Evolutionary conservation across 2,329 filamentous ascomycete genomes (phyloP).

Genomic region (Penicillium freii): DNA sequence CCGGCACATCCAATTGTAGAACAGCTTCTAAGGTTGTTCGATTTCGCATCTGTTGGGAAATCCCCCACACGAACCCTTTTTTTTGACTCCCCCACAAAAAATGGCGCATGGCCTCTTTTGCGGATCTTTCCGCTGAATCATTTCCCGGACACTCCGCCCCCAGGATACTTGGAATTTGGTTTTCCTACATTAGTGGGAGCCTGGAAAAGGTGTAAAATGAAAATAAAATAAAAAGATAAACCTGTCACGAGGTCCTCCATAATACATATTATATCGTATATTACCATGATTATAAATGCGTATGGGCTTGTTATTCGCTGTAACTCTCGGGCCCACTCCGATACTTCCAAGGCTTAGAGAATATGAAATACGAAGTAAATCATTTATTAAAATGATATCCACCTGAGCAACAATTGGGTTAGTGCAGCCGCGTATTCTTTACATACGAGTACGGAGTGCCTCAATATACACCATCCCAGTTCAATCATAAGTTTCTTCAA

Average conservation of each 20-base stretch:
- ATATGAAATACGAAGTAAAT: neutral
- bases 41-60: conserved; percentile 7
- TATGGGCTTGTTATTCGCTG: neutral
- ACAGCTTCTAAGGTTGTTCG: neutral
- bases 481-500: neutral
- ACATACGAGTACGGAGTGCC: neutral
- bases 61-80: conserved; percentile 28
- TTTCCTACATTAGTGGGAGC: neutral
- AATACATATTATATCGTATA: neutral
- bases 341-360: neutral
- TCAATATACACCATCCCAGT: neutral
- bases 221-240: neutral
- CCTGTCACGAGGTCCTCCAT: conserved; percentile 3
- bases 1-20: conserved; percentile 1
- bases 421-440: neutral
- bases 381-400: too few relatives aligned
- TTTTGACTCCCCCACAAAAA: conserved; percentile 26
- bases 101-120: conserved; percentile 24
- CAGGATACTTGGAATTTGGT: neutral
- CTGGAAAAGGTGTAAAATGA: neutral
- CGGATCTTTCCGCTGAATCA: conserved; percentile 19
- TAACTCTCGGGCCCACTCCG: conserved; percentile 9
- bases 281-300: neutral
- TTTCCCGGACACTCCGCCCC: conserved; percentile 12
- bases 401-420: neutral